Base-by-base conservation (phyloP, 352 stramenopile genomes). In the Pythium graminicola region DNA sequence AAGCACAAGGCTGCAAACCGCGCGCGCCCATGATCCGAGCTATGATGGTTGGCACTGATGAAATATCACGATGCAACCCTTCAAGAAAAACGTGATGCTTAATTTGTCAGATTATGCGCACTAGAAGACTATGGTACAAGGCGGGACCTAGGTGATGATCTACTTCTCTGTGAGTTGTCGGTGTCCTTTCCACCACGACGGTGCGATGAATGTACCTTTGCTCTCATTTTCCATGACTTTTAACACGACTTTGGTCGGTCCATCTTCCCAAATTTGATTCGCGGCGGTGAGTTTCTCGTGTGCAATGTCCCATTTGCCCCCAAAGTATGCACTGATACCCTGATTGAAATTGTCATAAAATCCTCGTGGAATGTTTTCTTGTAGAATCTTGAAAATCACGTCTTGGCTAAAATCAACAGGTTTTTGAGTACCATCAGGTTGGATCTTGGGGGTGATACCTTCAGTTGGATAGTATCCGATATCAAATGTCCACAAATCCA, bases 401-500 rank as follows among this genome's bases (percentile, higher is more conserved):
- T 94, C 79, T 1, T 66, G 43, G 8, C 62, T 77, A 54, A 93
- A 97, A 47, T 95, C 79, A 17, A 97, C 79, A 2, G 72, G 56
- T 46, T 93, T 92, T 57, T 92, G 78, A n/a, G 70, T 69, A 0
- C 81, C 81, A 28, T 91, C 74, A 0, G 62, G 31, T 20, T 69
- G 60, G 19, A 89, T 65, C 13, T 74, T 72, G 10, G 80, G 74
- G 0, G 47, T 47, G 0, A 91, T 56, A 0, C 78, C 73, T 35
- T 89, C 76, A 11, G 58, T 36, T 6, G 82, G 68, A 48, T 90
- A 95, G 52, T 84, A 72, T 4, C 82, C 80, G 53, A 97, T 93
- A 70, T 98, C 92, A 50, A 95, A 97, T 0, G 92, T 98, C 81
- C 89, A 98, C 38, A 98, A 61, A 16, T 93, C 85, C 77, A 97